Evolutionary conservation across 140 eudicot species (phyloP), one percentile per base, ranked within the genome.

Genomic region (Ambrosia hybrid): DNA sequence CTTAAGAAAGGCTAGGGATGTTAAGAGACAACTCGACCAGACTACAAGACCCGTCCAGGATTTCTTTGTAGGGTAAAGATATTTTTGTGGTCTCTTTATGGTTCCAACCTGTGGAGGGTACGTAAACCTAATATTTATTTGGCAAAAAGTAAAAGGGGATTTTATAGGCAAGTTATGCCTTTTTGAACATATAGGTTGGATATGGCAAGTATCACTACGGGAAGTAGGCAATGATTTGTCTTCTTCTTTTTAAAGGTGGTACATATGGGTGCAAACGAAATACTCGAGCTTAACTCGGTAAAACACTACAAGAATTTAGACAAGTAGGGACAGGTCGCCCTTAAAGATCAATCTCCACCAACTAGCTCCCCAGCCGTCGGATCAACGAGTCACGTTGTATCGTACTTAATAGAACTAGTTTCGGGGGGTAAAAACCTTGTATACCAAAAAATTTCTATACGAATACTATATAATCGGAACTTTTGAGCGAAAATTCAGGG

Each of bases 181-280:
- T 78, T 74, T 78, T 55, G 57, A 78, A 59, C 55, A 72, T 63
- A 14, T 63, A 6, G 68, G 68, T 63, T 37, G 49, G 68, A 76
- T 26, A 49, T 30, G 56, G 15, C 0, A 12, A 17, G 37, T 53
- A 66, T 56, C 68, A 66, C 73, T 41, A 55, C 0, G 67, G 58
- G 51, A 70, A 78, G 82, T 72, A 72, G 82, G 82, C 73, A 59
- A 78, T 56, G 9, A 71, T 57, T 57, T 45, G 61, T n/a, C 67
- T 63, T 3, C 3, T 14, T 56, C 14, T 21, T 14, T 56, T 55
- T 57, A 82, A 70, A 84, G 89, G 94, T 21, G 26, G 26, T 21
- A 21, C 26, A 21, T 21, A 21, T 21, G 26, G 26, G 26, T 21
- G 26, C 26, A 21, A 21, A 21, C 26, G 26, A 21, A 21, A 21